These are phyloP conservation scores for Sanghuangporus weigelae DNA, from an alignment of 1,284 basidiomycete species.

Conservation along the genomic window DNA sequence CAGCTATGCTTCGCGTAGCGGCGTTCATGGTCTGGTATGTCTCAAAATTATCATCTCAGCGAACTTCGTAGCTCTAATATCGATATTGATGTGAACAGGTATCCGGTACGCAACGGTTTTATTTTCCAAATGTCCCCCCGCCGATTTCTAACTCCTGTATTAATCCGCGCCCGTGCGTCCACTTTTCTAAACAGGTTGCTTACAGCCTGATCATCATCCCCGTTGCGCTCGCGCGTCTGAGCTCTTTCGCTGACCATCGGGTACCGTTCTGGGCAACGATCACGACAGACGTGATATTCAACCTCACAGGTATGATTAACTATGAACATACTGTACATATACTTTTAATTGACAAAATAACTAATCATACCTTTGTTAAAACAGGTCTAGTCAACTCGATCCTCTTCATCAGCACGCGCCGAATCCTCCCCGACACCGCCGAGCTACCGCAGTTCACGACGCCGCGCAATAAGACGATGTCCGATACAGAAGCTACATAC, in stretches of 20 bases:
- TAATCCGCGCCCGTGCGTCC: no score
- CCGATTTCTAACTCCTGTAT: no score
- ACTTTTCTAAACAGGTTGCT: conserved; percentile 23
- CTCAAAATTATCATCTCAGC: neutral
- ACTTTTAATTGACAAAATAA: neutral
- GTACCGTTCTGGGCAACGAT: conserved; percentile 31
- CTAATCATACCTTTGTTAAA: neutral
- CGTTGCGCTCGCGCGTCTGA: conserved; percentile 30
- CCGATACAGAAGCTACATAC: conserved; percentile 5
- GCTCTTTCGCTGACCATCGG: conserved; percentile 26
- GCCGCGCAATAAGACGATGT: conserved; percentile 9
- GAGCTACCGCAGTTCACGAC: conserved; percentile 18
- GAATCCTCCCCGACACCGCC: conserved; percentile 15
- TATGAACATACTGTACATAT: neutral
- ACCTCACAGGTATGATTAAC: conserved; percentile 27
- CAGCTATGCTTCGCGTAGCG: conserved; percentile 16
- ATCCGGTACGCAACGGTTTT: conserved; percentile 7
- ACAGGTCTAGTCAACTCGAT: conserved; percentile 21
- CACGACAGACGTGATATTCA: conserved; percentile 30
- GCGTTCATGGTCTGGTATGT: conserved; percentile 17
- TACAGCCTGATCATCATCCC: conserved; percentile 32
- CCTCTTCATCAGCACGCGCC: conserved; percentile 19
- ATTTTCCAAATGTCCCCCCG: no score
- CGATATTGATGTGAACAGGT: conserved; percentile 5
- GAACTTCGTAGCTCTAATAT: neutral